A percentile compares a stretch with the other conserved stretches of the same genome.
phyloP scores from a whole-genome alignment of 2,329 filamentous ascomycete genomes.

The Talaromyces sp. region DNA sequence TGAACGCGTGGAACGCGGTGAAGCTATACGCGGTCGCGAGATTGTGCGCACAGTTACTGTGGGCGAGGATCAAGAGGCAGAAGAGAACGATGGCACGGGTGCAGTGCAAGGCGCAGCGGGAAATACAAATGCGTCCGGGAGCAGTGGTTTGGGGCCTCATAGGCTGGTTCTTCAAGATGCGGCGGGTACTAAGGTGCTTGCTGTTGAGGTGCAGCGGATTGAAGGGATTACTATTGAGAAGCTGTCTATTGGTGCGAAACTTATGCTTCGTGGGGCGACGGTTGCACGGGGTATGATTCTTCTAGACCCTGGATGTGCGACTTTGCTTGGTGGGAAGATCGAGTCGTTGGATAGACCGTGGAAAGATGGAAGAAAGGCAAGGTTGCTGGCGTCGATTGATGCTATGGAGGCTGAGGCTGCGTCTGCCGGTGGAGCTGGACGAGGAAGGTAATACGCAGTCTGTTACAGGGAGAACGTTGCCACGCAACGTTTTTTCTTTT shows the following conservation, averaged over 20 bases:
- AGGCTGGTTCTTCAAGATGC: slow-evolving; percentile 82
- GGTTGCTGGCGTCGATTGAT: slow-evolving; percentile 65
- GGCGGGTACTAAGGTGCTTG: slow-evolving; percentile 68
- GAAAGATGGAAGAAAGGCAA: slow-evolving; percentile 70
- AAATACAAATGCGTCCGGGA: slow-evolving; percentile 17
- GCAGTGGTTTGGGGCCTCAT: slow-evolving; percentile 62
- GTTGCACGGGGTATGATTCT: slow-evolving; percentile 77
- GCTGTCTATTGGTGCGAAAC: slow-evolving; percentile 76
- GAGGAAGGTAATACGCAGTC: background rate
- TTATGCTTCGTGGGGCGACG: slow-evolving; percentile 68
- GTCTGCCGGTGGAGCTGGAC: background rate
- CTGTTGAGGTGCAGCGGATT: slow-evolving; percentile 70
- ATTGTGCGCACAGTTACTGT: slow-evolving; percentile 72
- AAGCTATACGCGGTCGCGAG: slow-evolving; percentile 68
- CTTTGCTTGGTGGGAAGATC: slow-evolving; percentile 85
- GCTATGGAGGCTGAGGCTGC: slow-evolving; percentile 19
- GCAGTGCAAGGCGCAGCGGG: slow-evolving; percentile 11
- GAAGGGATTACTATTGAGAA: slow-evolving; percentile 63
- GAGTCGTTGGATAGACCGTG: slow-evolving; percentile 79
- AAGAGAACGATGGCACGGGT: slow-evolving; percentile 21
- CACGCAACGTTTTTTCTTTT: background rate
- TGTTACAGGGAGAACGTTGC: background rate
- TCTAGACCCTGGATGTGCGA: slow-evolving; percentile 68
- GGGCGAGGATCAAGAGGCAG: slow-evolving; percentile 50
- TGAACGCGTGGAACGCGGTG: slow-evolving; percentile 54